Base-by-base conservation (phyloP, 352 stramenopile species). In the Phytopythium litorale region DNA sequence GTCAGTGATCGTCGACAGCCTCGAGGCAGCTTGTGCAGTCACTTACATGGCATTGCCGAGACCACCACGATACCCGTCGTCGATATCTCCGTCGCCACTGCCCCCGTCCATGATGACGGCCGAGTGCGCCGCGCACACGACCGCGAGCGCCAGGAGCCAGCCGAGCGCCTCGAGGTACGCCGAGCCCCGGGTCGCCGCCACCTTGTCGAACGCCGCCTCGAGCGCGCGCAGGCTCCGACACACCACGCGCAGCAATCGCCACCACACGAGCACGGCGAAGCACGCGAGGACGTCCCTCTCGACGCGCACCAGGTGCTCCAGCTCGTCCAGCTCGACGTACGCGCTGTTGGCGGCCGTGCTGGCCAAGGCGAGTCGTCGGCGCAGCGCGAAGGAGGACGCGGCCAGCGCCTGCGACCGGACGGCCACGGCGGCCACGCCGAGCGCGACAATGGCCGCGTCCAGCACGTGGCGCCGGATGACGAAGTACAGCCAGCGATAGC, bases 401-500 rank as follows among this genome's bases (percentile, higher is more conserved):
- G 60, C 57, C 33, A 87, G 62, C 13, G 67, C 70, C 37, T 68
- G 62, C 2, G 87, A n/a, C 0, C 79, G 77, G 1, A 72, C 33
- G 3, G 53, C 63, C 42, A 84, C 67, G 7, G 80, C 62, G 1
- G 68, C 63, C 12, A 60, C 12, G 72, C 79, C 88, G 0, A 89
- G 54, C 35, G 66, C 65, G 9, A 87, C 62, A 32, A 88, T 78
- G 32, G 71, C 48, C 15, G 81, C 81, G 51, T 92, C 83, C 15
- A 79, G 56, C 4, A 87, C 21, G 56, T 92, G 83, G 6, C 57
- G 74, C 0, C 64, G 64, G 16, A 91, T 70, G 42, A 76, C 58
- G 51, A 91, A 87, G 70, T 88, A 91, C 58, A 84, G 87, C 30
- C 73, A 67, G 6, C 76, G 73, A 58, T 89, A 90, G 21, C 81